Base-by-base conservation (phyloP, 106 monocot species). In the Allium cepa region DNA sequence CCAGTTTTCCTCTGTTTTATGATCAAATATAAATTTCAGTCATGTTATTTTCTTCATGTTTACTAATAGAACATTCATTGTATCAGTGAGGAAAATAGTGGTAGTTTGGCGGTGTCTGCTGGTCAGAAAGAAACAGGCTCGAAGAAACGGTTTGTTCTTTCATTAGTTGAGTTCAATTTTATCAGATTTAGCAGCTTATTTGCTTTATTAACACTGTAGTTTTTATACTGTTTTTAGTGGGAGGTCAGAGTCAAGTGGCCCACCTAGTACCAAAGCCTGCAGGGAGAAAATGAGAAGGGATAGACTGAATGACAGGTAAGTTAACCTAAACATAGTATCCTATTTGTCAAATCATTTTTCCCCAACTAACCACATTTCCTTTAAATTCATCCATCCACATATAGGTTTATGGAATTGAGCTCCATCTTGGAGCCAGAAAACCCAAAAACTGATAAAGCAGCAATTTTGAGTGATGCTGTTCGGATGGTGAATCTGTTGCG, bases 221-320 rank as follows among this genome's bases (percentile, higher is more conserved):
- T 46, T 12, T n/a, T 15, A 64, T 28, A 11, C 45, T 64, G n/a
- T 48, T 56, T 67, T 70, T 75, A 91, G 90, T 79, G 77, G 51
- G 9, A 91, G 83, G 59, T 57, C 80, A 66, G 90, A 87, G 58
- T 75, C 86, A 8, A 55, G 62, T 55, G 57, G 72, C 49, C 55
- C 14, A 22, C 73, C 83, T 12, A 70, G 79, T 52, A 84, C 90
- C 9, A 91, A 91, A 73, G 90, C 90, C 66, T 91, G 86, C 57
- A 81, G 86, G 77, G 90, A 91, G 77, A 91, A 91, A 72, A 79
- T 91, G 83, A 83, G 86, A 73, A 86, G 90, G 65, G 90, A 91
- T 56, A 91, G 51, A 59, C 64, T 91, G 72, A 91, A 91, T 79
- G 90, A 91, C 57, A 91, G 71, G 90, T 87, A 81, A 50, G 68